phyloP scores from a whole-genome alignment of 2,329 filamentous ascomycete genomes.

The Fusarium begoniae region DNA sequence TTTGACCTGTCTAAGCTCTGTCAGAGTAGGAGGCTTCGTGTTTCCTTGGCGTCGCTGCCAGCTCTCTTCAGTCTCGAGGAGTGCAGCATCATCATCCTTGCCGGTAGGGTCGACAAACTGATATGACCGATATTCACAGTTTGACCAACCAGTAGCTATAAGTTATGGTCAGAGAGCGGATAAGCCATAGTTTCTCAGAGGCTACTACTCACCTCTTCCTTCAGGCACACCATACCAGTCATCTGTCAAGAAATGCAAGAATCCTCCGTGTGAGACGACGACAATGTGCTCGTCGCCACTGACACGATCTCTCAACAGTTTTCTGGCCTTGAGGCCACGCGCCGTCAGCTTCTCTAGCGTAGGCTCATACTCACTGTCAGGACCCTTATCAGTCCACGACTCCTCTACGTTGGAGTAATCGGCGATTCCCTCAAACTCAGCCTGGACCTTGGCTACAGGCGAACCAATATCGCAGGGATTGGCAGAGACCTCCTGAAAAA shows the following conservation, averaged over 20 bases:
- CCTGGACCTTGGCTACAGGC: constrained; percentile 60
- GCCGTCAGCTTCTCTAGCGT: constrained; percentile 62
- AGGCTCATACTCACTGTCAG: constrained; percentile 56
- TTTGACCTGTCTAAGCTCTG: constrained; percentile 58
- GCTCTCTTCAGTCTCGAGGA: constrained; percentile 61
- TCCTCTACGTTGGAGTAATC: constrained; percentile 70
- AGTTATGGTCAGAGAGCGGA: constrained; percentile 6
- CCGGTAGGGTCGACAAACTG: constrained; percentile 65
- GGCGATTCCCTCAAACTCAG: constrained; percentile 69
- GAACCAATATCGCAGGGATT: constrained; percentile 81
- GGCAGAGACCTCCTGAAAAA: constrained; percentile 80
- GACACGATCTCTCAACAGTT: constrained; percentile 62
- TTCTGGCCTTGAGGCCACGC: constrained; percentile 68
- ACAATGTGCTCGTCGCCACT: constrained; percentile 72
- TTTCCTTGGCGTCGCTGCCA: constrained; percentile 56
- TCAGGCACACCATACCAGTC: constrained; percentile 74
- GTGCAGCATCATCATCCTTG: constrained; percentile 56
- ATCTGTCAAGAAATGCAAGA: constrained; percentile 85
- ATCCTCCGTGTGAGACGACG: constrained; percentile 83
- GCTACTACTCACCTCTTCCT: constrained; percentile 48
- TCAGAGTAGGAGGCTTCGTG: constrained; percentile 51
- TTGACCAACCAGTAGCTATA: constrained; percentile 77
- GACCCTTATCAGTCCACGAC: constrained; percentile 76
- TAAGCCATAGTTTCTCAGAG: neutral
- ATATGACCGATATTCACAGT: constrained; percentile 77